Evolutionary conservation across 1,284 basidiomycete genomes (phyloP), one percentile per base, ranked within the genome.

Genomic region (Baeospora myosura): DNA sequence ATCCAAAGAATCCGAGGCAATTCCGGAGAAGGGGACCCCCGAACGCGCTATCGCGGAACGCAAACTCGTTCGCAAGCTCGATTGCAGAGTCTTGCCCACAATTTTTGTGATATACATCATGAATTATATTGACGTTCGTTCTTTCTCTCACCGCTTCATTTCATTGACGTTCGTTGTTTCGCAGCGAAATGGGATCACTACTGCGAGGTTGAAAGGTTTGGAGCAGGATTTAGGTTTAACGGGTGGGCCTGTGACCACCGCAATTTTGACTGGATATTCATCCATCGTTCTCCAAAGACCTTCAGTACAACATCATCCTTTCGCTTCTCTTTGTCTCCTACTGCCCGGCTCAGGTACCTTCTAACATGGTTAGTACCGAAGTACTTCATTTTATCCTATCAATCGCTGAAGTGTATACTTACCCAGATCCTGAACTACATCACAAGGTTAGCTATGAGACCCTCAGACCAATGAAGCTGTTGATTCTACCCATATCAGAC

Each of bases 91-190:
- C 1, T 54, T 83, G 46, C 78, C 79, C 0, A 77, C 74, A 0
- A 73, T 83, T 41, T 67, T 76, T 34, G 32, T 78, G 23, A 77
- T 83, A 42, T 81, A 69, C 50, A 66, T 83, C 43, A 73, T 82
- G 74, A 83, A 83, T 50, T 81, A 79, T 49, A 80, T 82, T 39
- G 78, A 81, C 51, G 79, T 81, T 44, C 42, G 71, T 60, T 16
- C 14, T 25, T 30, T 23, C 5, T 28, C 21, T 36, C 31, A 39
- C 40, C 32, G 16, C 1, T 40, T 32, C n/a, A 30, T 25, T 35
- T 26, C 38, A 14, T 5, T 20, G 6, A 18, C 4, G 16, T 32
- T 33, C 8, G 23, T 43, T 37, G 25, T 31, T 26, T n/a, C 35
- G 3, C 40, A 83, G 78, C 69, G 79, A n/a, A 73, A 68, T 23